Conservation (phyloP, 331 rosid species). For the Prunus yedoensis region DNA sequence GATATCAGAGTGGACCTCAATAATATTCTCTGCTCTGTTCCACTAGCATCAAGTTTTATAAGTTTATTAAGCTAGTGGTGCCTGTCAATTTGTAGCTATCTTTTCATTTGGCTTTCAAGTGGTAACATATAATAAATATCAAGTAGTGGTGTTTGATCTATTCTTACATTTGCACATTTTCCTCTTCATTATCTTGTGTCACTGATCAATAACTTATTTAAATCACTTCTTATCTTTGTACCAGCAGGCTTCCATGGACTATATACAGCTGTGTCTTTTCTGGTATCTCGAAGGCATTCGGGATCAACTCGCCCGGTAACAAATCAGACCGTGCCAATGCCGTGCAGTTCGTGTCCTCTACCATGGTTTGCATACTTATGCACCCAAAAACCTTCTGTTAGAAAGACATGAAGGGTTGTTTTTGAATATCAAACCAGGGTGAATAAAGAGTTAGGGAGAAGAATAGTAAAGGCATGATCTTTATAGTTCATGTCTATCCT, state of each 20-base stretch:
- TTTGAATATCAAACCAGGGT: background rate
- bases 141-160: background rate
- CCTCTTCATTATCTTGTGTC: background rate
- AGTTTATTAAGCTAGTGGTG: background rate
- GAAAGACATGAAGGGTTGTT: background rate
- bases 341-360: background rate
- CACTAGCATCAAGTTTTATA: background rate
- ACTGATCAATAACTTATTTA: background rate
- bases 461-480: background rate
- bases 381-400: background rate
- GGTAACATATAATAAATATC: background rate
- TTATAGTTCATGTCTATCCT: background rate
- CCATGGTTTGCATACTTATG: background rate
- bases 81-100: background rate
- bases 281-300: background rate
- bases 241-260: background rate
- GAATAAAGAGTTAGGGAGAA: background rate
- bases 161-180: background rate
- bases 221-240: background rate
- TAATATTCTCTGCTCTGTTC: background rate
- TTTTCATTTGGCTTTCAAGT: background rate
- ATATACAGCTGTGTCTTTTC: background rate
- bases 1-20: background rate
- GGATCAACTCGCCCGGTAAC: background rate
- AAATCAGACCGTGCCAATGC: too few relatives aligned